These are phyloP conservation scores for Xylaria sp. DNA, from an alignment of 2,329 filamentous ascomycete genomes.

Conservation along the genomic window DNA sequence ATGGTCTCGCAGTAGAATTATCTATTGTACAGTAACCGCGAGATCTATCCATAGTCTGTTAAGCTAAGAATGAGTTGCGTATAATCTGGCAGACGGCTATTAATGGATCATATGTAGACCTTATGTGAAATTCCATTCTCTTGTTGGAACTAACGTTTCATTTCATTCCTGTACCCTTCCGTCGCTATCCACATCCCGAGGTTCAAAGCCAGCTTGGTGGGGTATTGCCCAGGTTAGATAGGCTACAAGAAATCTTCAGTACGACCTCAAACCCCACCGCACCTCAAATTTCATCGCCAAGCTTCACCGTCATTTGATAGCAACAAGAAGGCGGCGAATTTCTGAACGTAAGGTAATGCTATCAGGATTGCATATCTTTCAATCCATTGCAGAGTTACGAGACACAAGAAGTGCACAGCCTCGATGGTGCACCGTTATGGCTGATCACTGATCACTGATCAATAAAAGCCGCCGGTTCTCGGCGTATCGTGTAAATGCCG, in stretches of 20 bases:
- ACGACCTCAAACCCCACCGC: conserved; percentile 10
- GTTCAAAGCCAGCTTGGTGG: not conserved
- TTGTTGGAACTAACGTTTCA: no score
- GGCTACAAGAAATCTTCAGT: not conserved
- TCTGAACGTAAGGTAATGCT: not conserved
- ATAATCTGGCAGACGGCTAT: not conserved
- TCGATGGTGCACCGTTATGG: not conserved
- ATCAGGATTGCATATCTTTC: not conserved
- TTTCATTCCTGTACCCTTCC: no score
- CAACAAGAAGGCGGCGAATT: not conserved
- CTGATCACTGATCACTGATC: not conserved
- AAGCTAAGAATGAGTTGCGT: not conserved
- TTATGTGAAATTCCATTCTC: not conserved
- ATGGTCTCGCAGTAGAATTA: not conserved
- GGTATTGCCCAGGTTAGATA: not conserved
- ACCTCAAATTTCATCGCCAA: conserved; percentile 20
- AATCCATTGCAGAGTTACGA: no score
- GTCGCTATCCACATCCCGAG: conserved; percentile 13
- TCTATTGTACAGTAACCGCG: not conserved
- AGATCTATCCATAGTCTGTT: no score
- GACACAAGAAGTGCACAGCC: not conserved
- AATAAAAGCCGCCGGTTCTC: conserved; percentile 9
- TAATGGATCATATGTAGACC: not conserved
- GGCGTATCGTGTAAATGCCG: conserved; percentile 25
- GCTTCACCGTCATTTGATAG: not conserved